Conservation (phyloP, 305 asterid genomes). For the Fraxinus greggii region DNA sequence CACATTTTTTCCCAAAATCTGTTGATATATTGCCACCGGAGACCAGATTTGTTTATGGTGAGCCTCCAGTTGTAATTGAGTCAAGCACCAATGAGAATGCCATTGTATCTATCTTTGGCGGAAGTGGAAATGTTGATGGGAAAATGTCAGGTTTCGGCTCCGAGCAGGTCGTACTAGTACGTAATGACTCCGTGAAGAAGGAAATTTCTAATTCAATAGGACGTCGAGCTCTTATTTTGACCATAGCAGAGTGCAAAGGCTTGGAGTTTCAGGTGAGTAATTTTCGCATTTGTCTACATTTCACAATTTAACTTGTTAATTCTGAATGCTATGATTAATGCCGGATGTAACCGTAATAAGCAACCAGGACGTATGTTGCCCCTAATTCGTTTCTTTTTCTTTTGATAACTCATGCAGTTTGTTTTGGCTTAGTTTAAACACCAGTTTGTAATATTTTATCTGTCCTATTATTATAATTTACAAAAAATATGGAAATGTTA, state of each 20-base stretch:
- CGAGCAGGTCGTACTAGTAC: constrained; percentile 64
- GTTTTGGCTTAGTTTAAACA: neutral
- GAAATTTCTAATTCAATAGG: constrained; percentile 50
- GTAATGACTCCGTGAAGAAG: constrained; percentile 44
- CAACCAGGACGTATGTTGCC: neutral
- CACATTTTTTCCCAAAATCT: constrained; percentile 54
- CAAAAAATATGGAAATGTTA: neutral
- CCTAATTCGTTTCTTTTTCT: neutral
- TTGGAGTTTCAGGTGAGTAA: constrained; percentile 64
- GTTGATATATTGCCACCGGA: constrained; percentile 57
- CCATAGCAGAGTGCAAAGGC: constrained; percentile 76
- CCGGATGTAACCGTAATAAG: neutral
- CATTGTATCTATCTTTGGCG: constrained; percentile 53
- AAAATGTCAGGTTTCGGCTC: constrained; percentile 68
- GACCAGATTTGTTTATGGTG: constrained; percentile 63
- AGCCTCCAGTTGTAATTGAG: constrained; percentile 61
- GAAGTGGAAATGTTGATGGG: constrained; percentile 34
- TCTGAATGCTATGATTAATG: neutral
- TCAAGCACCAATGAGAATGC: constrained; percentile 59
- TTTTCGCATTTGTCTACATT: neutral
- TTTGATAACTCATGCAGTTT: neutral
- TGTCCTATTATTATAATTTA: neutral
- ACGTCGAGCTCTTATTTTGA: constrained; percentile 55
- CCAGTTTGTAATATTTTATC: neutral
- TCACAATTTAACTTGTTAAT: neutral